These are phyloP conservation scores for Carpinus fangiana DNA, from an alignment of 306 rosid genomes.

Conservation along the genomic window DNA sequence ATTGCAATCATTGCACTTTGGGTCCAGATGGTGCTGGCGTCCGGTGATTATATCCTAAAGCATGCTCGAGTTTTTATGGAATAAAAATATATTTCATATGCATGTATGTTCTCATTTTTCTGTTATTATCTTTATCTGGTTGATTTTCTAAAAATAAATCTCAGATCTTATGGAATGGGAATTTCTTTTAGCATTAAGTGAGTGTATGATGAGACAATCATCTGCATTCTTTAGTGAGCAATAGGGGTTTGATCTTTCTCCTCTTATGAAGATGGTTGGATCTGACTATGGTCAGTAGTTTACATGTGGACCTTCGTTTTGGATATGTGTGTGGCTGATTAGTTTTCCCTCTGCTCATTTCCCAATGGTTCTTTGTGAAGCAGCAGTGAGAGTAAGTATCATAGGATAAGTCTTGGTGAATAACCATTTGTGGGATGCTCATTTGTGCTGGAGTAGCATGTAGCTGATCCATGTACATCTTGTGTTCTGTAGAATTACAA, in stretches of 20 bases:
- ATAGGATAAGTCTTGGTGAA: neutral
- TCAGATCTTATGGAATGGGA: neutral
- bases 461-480: neutral
- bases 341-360: neutral
- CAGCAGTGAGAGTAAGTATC: neutral
- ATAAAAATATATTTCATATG: neutral
- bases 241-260: neutral
- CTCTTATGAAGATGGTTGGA: neutral
- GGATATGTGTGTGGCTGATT: neutral
- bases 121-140: neutral
- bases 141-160: neutral
- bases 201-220: neutral
- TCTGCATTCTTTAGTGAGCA: neutral
- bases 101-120: neutral
- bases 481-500: neutral
- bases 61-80: neutral
- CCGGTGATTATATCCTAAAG: slow-evolving; percentile 1
- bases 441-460: neutral
- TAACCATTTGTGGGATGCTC: neutral
- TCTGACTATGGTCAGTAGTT: neutral
- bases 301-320: neutral
- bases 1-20: neutral
- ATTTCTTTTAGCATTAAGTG: neutral
- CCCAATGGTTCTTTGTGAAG: neutral
- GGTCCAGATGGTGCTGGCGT: slow-evolving; percentile 1